These are phyloP conservation scores for Musa troglodytarum DNA, from an alignment of 176 grass and related monocot species.

Conservation along the genomic window DNA sequence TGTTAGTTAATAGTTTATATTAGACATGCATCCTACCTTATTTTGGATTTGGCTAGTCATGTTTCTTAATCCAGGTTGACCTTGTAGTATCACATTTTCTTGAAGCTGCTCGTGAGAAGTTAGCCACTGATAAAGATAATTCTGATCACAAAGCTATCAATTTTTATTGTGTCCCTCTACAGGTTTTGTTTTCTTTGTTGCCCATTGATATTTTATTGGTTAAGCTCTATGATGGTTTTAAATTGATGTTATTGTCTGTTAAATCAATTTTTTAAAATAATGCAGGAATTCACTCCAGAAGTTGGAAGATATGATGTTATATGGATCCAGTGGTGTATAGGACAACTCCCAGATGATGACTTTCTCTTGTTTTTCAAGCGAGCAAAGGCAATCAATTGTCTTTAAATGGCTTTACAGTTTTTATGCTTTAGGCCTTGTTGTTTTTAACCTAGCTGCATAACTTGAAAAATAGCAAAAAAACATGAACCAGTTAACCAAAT, in stretches of 20 bases:
- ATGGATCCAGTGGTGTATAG: conserved; percentile 99
- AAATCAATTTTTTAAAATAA: background rate
- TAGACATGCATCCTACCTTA: too few relatives aligned
- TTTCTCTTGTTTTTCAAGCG: conserved; percentile 93
- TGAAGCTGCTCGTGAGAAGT: too few relatives aligned
- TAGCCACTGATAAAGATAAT: too few relatives aligned
- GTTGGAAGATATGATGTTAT: conserved; percentile 93
- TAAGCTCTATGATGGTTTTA: too few relatives aligned
- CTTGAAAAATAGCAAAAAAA: background rate
- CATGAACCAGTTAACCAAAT: background rate
- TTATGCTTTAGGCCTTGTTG: background rate
- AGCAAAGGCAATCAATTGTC: conserved; percentile 43
- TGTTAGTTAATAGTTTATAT: too few relatives aligned
- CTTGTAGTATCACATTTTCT: too few relatives aligned
- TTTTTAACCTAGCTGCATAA: background rate
- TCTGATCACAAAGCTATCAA: too few relatives aligned
- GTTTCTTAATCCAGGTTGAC: too few relatives aligned
- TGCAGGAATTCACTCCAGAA: conserved; percentile 80
- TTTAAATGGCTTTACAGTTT: background rate
- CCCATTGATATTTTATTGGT: too few relatives aligned
- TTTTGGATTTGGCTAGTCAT: too few relatives aligned
- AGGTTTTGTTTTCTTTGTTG: too few relatives aligned
- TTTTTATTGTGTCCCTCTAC: too few relatives aligned
- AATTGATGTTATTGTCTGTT: background rate
- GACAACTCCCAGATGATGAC: conserved; percentile 93